Percentiles rank a stretch among this genome's conserved stretches.
phyloP scores from a whole-genome alignment of 2,329 filamentous ascomycete species.

The Botrytis paeoniae region DNA sequence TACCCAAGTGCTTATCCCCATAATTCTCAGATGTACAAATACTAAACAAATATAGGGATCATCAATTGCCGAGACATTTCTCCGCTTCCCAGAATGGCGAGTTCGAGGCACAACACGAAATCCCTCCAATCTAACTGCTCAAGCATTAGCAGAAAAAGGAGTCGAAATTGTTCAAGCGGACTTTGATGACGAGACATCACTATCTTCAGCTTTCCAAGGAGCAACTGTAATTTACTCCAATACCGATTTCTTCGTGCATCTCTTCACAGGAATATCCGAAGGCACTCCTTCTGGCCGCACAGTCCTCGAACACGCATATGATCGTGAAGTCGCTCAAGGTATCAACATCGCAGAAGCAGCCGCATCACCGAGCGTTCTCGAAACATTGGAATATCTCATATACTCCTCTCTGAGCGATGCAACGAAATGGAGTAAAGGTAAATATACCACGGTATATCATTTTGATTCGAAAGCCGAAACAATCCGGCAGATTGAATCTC shows the following conservation, averaged over 20 bases:
- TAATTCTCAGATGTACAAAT: not conserved
- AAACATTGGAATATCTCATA: not conserved
- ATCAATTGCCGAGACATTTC: constrained; percentile 1
- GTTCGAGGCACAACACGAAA: constrained; percentile 50
- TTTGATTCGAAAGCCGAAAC: not conserved
- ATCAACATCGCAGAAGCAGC: not conserved
- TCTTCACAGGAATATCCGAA: not conserved
- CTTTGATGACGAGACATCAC: constrained; percentile 41
- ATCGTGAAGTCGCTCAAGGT: not conserved
- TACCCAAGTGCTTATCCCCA: not conserved
- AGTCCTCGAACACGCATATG: not conserved
- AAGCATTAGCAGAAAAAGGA: constrained; percentile 40
- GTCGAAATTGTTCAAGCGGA: constrained; percentile 45
- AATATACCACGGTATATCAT: not conserved
- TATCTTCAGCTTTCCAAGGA: constrained; percentile 43
- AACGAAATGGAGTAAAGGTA: not conserved
- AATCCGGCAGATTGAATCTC: not conserved
- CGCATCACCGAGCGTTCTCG: not conserved
- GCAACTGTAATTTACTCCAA: constrained; percentile 52
- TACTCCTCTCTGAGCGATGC: not conserved
- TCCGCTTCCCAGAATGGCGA: constrained; percentile 16
- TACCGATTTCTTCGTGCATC: constrained; percentile 44
- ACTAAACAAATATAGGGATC: not conserved
- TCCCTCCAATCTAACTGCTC: constrained; percentile 38
- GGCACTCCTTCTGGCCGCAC: not conserved